A percentile compares a stretch with the other conserved stretches of the same genome.
These are phyloP conservation scores for Sugiyamaella pinicola DNA, from an alignment of 1,139 yeast species.

Conservation along the genomic window DNA sequence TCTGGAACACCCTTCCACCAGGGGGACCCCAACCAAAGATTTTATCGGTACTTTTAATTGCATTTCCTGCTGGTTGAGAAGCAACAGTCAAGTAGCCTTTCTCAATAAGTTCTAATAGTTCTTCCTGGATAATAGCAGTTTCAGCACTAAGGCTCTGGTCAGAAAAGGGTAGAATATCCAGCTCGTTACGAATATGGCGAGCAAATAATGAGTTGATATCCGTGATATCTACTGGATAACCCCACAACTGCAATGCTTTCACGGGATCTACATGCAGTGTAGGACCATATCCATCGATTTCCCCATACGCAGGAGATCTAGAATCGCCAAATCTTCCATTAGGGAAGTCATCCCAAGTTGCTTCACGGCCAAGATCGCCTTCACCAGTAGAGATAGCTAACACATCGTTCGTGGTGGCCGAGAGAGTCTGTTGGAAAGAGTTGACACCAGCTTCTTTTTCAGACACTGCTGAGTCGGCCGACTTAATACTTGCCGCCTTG, in stretches of 20 bases:
- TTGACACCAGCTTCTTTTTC: constrained; percentile 24
- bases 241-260: constrained; percentile 79
- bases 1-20: constrained; percentile 87
- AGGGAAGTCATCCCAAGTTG: constrained; percentile 98
- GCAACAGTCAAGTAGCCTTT: constrained; percentile 84
- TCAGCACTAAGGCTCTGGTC: constrained; percentile 84
- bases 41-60: constrained; percentile 71
- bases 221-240: constrained; percentile 62
- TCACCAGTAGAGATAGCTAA: constrained; percentile 82
- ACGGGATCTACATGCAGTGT: constrained; percentile 73
- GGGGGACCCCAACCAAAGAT: constrained; percentile 97
- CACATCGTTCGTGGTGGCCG: constrained; percentile 46
- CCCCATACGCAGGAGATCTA: constrained; percentile 94
- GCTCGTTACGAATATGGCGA: constrained; percentile 71
- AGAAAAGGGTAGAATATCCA: constrained; percentile 88
- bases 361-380: constrained; percentile 85
- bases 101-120: constrained; percentile 73
- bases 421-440: neutral
- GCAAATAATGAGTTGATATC: constrained; percentile 74
- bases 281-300: constrained; percentile 96
- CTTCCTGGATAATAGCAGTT: constrained; percentile 90
- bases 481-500: constrained; percentile 15
- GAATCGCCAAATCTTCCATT: constrained; percentile 98
- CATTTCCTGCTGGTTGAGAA: constrained; percentile 91
- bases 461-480: constrained; percentile 28